Base-by-base conservation (phyloP, 2,329 filamentous ascomycete genomes). In the Fusarium sp. region DNA sequence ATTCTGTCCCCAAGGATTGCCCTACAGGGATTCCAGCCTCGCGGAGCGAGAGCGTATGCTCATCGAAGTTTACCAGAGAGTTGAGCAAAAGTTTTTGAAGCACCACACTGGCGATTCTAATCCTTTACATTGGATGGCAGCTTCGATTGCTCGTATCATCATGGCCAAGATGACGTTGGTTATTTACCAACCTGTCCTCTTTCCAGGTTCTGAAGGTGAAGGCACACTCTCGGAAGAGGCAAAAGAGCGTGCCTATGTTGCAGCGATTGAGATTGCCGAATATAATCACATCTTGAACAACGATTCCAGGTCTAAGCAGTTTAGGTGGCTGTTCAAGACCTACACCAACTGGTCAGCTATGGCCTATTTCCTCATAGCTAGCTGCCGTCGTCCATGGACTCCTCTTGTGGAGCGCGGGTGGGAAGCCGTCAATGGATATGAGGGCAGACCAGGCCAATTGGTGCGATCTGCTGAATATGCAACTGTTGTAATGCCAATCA, bases 151-250 rank as follows among this genome's bases (percentile, higher is more conserved):
- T 6, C 88, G 92, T 13, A 84, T 95, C 35, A 89, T 95, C 68
- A 88, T 94, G 81, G 90, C 90, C 50, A 95, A 94, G 80, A 89
- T 94, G 84, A 93, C 91, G 82, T 85, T 96, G 38, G 87, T 94
- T 65, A 87, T 93, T 5, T 92, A 95, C 75, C 90, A 95, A 73
- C 92, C 92, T 1, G 86, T 91, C 75, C 89, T 92, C 35, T 87
- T 90, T 55, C 85, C 86, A 37, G 87, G 89, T 30, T 84, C 86
- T 13, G 85, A 85, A n/a, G 80, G 84, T 10, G 85, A 85, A n/a
- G 80, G 84, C 12, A 85, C 84, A 30, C 83, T 92, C 11, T 87
- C 89, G 0, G 85, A 88, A 53, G 90, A 90, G 50, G 88, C 89
- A 12, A 88, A 89, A 61, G 88, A 93, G 67, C 90, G 90, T 62